These are phyloP conservation scores for Thermochaetoides thermophila DNA, from an alignment of 495 filamentous ascomycete genomes.

Conservation along the genomic window DNA sequence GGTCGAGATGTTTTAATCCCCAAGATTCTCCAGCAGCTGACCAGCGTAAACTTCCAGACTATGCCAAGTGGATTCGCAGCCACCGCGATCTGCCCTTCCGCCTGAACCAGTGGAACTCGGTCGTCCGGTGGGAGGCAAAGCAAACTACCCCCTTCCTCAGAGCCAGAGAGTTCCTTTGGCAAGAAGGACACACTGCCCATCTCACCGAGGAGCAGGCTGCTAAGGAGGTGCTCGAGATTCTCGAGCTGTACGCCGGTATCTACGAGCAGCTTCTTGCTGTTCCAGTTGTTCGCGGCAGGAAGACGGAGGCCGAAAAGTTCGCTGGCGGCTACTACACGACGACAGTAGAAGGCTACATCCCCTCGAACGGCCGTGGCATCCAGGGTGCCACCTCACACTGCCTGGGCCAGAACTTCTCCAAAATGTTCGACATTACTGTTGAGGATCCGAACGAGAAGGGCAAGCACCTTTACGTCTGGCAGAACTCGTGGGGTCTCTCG, in stretches of 20 bases:
- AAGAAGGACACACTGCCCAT: constrained; percentile 96
- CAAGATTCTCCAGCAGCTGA: constrained; percentile 5
- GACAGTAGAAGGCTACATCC: constrained; percentile 89
- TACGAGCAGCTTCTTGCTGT: constrained; percentile 91
- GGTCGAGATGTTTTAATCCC: neutral
- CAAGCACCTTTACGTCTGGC: constrained; percentile 73
- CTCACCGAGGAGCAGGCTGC: constrained; percentile 61
- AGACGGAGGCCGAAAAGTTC: constrained; percentile 94
- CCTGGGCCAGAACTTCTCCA: constrained; percentile 92
- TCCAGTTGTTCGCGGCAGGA: constrained; percentile 69
- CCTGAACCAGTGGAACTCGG: constrained; percentile 96
- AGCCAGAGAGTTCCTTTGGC: constrained; percentile 92
- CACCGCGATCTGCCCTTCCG: constrained; percentile 86
- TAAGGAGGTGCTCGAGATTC: constrained; percentile 76
- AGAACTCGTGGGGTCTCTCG: constrained; percentile 96
- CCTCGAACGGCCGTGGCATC: constrained; percentile 85
- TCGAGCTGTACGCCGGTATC: constrained; percentile 81
- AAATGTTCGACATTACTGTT: constrained; percentile 95
- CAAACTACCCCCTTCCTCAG: constrained; percentile 89
- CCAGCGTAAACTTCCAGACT: constrained; percentile 68
- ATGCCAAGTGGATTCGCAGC: constrained; percentile 87
- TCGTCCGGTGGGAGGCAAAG: constrained; percentile 97
- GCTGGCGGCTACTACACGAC: constrained; percentile 92
- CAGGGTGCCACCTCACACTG: constrained; percentile 91
- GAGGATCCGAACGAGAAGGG: constrained; percentile 55